Base-by-base conservation (phyloP, 1,284 basidiomycete species). In the Ustilago shanxiensis region DNA sequence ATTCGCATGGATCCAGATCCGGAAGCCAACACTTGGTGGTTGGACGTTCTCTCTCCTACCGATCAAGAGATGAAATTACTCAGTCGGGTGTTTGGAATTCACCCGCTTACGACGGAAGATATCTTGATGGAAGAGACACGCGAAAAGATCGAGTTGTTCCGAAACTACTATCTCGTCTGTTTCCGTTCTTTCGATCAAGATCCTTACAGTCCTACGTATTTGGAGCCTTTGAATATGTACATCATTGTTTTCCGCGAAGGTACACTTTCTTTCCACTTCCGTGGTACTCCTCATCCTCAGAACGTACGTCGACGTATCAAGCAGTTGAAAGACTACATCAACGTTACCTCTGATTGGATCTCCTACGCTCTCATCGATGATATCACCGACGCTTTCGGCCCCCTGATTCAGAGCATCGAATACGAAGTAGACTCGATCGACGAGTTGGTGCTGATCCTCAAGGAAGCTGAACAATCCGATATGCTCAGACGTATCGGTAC, bases 101-200 rank as follows among this genome's bases (percentile, higher is more conserved):
- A 99, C 88, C 97, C 97, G 3, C 89, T 99, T 73, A 99, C 97
- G 6, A 97, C 95, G 16, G 97, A 99, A 88, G 97, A 99, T 89
- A 99, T 99, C 84, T 91, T 95, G 82, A 98, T 98, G 92, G 96
- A 99, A 87, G 97, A 99, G 88, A 94, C 95, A 41, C 93, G 97
- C 81, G 97, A 99, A 88, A 99, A 99, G 89, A 99, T 99, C 81
- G 97, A 99, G 87, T 90, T 99, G 20, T 99, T 99, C 90, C 90
- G 95, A 65, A 98, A 97, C 86, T 99, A 99, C 87, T 99, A 98
- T 86, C 91, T 99, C 56, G 97, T 99, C 75, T 99, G 96, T 90
- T 99, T 99, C 90, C 92, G 97, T 72, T 94, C 94, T 71, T 99
- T 99, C 88, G 97, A 99, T 87, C 97, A 99, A 88, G 96, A 99